These are phyloP conservation scores for Pisolithus microcarpus DNA, from an alignment of 768 basidiomycete genomes.

Conservation along the genomic window DNA sequence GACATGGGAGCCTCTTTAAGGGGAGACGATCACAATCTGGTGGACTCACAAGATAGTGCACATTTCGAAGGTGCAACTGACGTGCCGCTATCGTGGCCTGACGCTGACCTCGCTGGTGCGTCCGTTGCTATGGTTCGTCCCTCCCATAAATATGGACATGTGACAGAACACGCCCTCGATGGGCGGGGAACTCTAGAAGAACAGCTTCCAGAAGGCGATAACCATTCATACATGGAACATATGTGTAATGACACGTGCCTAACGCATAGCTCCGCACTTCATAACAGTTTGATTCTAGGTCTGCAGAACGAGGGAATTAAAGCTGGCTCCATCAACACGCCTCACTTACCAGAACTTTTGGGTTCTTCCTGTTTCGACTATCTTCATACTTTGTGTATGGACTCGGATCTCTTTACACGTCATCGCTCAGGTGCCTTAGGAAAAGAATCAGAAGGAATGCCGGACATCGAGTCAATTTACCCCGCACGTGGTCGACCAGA, in stretches of 20 bases:
- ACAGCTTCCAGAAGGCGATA: conserved; percentile 10
- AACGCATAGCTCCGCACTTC: conserved; percentile 5
- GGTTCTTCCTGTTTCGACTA: conserved; percentile 15
- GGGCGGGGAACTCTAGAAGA: conserved; percentile 6
- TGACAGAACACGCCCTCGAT: conserved; percentile 12
- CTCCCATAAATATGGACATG: conserved; percentile 1
- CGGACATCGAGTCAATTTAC: conserved; percentile 6
- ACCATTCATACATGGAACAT: conserved; percentile 7
- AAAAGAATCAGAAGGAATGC: conserved; percentile 8
- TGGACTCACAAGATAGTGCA: conserved; percentile 9
- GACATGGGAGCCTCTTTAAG: conserved; percentile 5
- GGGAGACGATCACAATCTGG: conserved; percentile 19
- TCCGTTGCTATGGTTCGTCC: neutral
- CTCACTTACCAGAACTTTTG: conserved; percentile 5
- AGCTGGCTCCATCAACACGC: conserved; percentile 8
- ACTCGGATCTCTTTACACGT: conserved; percentile 9
- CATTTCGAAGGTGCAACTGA: conserved; percentile 1
- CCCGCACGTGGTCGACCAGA: conserved; percentile 9
- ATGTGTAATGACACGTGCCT: conserved; percentile 3
- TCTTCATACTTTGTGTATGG: conserved; percentile 3
- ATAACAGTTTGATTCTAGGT: conserved; percentile 15
- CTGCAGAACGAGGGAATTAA: conserved; percentile 7
- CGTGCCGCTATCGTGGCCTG: conserved; percentile 7
- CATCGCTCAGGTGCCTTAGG: conserved; percentile 1
- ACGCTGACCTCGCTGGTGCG: conserved; percentile 9